These are phyloP conservation scores for Candida glaebosa DNA, from an alignment of 805 yeast genomes.

Conservation along the genomic window DNA sequence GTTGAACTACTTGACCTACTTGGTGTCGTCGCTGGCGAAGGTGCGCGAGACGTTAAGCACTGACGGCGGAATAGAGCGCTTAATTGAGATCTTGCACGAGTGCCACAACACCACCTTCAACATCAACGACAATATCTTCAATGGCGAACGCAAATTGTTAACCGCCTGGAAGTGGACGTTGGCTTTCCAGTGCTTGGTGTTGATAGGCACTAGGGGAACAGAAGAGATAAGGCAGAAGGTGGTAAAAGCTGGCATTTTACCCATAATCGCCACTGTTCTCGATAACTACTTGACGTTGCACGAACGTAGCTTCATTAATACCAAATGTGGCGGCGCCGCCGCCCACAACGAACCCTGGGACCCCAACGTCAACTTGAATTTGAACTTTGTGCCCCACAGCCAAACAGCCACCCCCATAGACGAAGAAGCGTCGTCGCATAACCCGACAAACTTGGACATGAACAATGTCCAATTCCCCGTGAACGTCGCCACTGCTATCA, in stretches of 20 bases:
- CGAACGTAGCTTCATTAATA: conserved; percentile 36
- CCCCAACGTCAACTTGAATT: conserved; percentile 9
- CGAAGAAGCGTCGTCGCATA: not conserved
- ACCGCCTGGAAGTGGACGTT: conserved; percentile 98
- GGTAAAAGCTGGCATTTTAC: conserved; percentile 88
- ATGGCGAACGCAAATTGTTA: conserved; percentile 45
- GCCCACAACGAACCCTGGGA: conserved; percentile 7
- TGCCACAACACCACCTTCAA: conserved; percentile 48
- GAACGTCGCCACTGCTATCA: conserved; percentile 11
- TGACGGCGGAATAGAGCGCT: conserved; percentile 91
- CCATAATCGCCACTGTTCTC: conserved; percentile 84
- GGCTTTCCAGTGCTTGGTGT: conserved; percentile 87
- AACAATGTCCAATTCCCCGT: conserved; percentile 6
- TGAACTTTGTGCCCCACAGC: not conserved
- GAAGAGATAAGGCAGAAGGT: conserved; percentile 81
- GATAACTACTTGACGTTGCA: conserved; percentile 69
- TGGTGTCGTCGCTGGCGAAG: conserved; percentile 80
- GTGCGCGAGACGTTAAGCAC: conserved; percentile 84
- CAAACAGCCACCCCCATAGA: not conserved
- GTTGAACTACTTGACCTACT: conserved; percentile 81
- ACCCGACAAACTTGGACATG: conserved; percentile 1
- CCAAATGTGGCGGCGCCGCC: conserved; percentile 10
- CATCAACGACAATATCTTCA: conserved; percentile 27
- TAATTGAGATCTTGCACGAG: conserved; percentile 80
- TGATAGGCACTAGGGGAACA: conserved; percentile 90